These are phyloP conservation scores for Ambispora gerdemannii DNA, from an alignment of 192 early-diverging fungal genomes.

Conservation along the genomic window DNA sequence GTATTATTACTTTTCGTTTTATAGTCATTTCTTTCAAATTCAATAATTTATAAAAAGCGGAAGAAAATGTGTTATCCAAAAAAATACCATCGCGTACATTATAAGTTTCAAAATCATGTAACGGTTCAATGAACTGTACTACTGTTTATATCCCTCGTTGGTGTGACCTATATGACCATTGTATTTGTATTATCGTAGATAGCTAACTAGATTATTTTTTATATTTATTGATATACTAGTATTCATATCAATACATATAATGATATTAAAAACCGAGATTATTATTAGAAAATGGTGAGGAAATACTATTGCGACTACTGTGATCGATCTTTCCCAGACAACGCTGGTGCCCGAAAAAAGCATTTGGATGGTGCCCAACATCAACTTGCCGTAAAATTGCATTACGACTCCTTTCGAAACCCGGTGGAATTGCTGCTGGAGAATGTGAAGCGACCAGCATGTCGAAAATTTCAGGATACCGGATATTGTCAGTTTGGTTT, in stretches of 20 bases:
- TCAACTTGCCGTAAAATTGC: constrained; percentile 31
- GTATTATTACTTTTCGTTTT: constrained; percentile 11
- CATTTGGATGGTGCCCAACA: constrained; percentile 39
- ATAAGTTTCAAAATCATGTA: too few species aligned
- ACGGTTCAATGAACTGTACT: too few species aligned
- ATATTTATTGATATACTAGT: too few species aligned
- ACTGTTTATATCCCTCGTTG: too few species aligned
- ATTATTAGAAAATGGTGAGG: too few species aligned
- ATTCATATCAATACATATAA: too few species aligned
- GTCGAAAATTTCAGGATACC: constrained; percentile 31
- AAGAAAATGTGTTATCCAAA: too few species aligned
- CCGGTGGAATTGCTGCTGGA: constrained; percentile 36
- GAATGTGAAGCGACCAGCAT: constrained; percentile 38
- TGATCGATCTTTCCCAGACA: constrained; percentile 44
- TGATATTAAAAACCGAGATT: too few species aligned
- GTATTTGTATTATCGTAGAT: too few species aligned
- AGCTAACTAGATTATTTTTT: too few species aligned
- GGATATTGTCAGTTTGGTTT: constrained; percentile 40
- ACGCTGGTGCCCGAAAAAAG: constrained; percentile 37
- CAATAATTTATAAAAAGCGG: neutral
- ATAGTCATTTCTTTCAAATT: neutral
- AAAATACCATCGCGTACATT: too few species aligned
- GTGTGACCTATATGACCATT: too few species aligned
- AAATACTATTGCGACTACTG: constrained; percentile 47
- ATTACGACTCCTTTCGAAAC: constrained; percentile 44